Evolutionary conservation across 495 filamentous ascomycete species (phyloP).

Genomic region (Talaromyces thailandensis): DNA sequence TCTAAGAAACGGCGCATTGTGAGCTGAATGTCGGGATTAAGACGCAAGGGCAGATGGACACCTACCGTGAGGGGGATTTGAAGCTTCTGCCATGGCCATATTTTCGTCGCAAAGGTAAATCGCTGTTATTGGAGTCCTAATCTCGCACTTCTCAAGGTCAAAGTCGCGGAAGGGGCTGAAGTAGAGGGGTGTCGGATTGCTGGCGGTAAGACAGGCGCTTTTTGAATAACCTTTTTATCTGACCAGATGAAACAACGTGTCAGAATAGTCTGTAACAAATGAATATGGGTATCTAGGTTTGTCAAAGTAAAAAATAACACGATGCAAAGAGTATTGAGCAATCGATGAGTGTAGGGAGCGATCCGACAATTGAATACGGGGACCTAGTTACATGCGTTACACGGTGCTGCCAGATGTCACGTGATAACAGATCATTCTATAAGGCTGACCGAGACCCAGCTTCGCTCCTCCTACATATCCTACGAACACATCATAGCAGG

Average conservation of each 20-base stretch:
- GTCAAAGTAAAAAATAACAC: background rate
- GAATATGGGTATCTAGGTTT: background rate
- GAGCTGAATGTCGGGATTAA: slow-evolving; percentile 7
- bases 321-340: background rate
- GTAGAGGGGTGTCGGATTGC: background rate
- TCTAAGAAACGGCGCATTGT: slow-evolving; percentile 30
- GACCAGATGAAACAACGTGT: background rate
- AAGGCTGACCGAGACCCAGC: background rate
- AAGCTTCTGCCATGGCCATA: slow-evolving; percentile 6
- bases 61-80: background rate
- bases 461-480: background rate
- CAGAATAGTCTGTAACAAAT: background rate
- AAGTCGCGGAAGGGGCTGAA: background rate
- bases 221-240: background rate
- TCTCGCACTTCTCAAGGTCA: background rate
- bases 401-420: background rate
- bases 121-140: background rate
- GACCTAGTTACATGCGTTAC: background rate
- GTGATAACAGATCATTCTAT: no score
- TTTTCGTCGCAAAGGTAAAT: background rate
- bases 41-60: background rate
- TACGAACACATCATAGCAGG: background rate
- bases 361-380: background rate
- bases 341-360: background rate
- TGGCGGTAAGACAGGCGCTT: background rate